Conservation (phyloP, 129 eudicot species). For the Chrysanthemum seticuspe region DNA sequence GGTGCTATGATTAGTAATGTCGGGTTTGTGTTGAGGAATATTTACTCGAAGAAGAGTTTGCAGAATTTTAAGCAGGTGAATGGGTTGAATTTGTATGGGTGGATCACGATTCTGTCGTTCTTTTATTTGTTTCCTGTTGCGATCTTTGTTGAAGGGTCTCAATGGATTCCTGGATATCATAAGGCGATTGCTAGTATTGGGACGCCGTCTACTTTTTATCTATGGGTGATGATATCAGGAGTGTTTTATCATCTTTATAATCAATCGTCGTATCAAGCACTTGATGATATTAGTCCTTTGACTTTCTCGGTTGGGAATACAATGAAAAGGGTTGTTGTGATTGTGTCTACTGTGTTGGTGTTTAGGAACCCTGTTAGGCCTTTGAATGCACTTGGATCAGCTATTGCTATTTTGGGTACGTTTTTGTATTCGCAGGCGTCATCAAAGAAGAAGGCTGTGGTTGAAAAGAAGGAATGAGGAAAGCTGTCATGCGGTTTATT, state of each 20-base stretch:
- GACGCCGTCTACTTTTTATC: constrained; percentile 63
- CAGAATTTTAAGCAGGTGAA: constrained; percentile 90
- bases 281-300: constrained; percentile 95
- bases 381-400: constrained; percentile 93
- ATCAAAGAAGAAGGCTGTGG: constrained; percentile 65
- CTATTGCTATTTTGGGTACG: constrained; percentile 90
- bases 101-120: constrained; percentile 76
- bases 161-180: constrained; percentile 90
- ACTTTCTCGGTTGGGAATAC: constrained; percentile 94
- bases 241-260: constrained; percentile 92
- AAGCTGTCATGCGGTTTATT: constrained; percentile 17
- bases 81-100: constrained; percentile 90
- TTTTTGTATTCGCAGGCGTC: constrained; percentile 96
- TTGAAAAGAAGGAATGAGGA: constrained; percentile 59
- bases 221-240: constrained; percentile 90
- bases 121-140: constrained; percentile 89
- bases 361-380: constrained; percentile 96
- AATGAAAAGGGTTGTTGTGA: constrained; percentile 97
- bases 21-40: constrained; percentile 86
- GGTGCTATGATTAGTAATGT: constrained; percentile 97
- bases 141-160: constrained; percentile 84
- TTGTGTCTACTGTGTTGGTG: constrained; percentile 77
- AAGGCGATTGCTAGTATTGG: constrained; percentile 75
- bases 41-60: constrained; percentile 88
- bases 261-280: constrained; percentile 90